Evolutionary conservation across 805 yeast species (phyloP), one percentile per base, ranked within the genome.

Genomic region (Myxozyma neotropica): DNA sequence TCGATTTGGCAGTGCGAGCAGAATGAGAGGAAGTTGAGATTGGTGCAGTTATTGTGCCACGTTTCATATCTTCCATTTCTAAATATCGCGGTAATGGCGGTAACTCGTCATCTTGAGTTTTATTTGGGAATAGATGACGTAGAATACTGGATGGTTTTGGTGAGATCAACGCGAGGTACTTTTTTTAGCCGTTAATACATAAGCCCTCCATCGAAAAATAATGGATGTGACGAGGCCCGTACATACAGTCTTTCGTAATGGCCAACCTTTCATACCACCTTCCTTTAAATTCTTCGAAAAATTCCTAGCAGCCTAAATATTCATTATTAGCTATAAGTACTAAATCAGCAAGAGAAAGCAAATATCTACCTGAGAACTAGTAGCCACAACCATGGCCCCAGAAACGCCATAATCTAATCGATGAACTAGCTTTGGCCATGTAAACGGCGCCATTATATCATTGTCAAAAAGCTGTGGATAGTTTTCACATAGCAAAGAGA

Each of bases 201-300:
- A n/a, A n/a, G n/a, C n/a, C n/a, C n/a, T n/a, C n/a, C n/a, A n/a
- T n/a, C n/a, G n/a, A n/a, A n/a, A n/a, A n/a, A n/a, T n/a, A n/a
- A n/a, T n/a, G n/a, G n/a, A n/a, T n/a, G n/a, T n/a, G n/a, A n/a
- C n/a, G n/a, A n/a, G n/a, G n/a, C n/a, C n/a, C n/a, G n/a, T 12
- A 36, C 64, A 10, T 39, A 62, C 66, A 2, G 29, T 44, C 31
- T 58, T 62, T 21, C 45, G n/a, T 8, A 62, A 3, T 12, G 61
- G 64, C 66, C 65, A 60, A 5, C 66, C 66, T 29, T 53, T 60
- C 13, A 35, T 19, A 1, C 66, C 66, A 23, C 66, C 61, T 12
- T 44, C 39, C 29, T 48, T 46, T 21, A 62, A 33, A 26, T 45
- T 52, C 26, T 45, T 39, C 13, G 54, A 29, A 24, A 62, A 58